phyloP scores from a whole-genome alignment of 2,329 filamentous ascomycete genomes.

The Lasiodiplodia sp. region DNA sequence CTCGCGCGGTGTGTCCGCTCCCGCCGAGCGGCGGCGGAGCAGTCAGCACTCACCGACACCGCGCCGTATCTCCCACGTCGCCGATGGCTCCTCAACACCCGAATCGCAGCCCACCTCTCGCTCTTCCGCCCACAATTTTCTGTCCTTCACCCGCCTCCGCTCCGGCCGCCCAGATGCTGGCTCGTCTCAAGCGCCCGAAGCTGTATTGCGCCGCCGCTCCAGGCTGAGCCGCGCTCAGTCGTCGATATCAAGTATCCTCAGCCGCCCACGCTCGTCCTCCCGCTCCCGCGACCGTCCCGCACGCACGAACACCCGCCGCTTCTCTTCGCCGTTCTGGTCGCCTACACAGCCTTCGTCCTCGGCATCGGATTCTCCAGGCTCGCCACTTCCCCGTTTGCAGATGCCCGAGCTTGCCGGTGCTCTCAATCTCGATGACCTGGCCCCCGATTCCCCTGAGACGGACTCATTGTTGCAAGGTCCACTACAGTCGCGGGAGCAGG shows the following conservation, averaged over 20 bases:
- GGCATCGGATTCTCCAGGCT: constrained; percentile 38
- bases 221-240: constrained; percentile 46
- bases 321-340: constrained; percentile 34
- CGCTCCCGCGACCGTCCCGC: constrained; percentile 26
- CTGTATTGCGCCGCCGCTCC: constrained; percentile 40
- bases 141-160: constrained; percentile 42
- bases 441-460: constrained; percentile 28
- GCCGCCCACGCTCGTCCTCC: constrained; percentile 26
- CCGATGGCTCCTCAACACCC: constrained; percentile 35
- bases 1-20: constrained; percentile 41
- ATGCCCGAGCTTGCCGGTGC: constrained; percentile 44
- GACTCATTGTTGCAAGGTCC: background rate
- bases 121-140: constrained; percentile 38
- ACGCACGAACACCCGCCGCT: constrained; percentile 35
- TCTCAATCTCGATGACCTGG: constrained; percentile 47
- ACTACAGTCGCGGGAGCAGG: constrained; percentile 1
- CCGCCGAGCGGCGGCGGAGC: constrained; percentile 32
- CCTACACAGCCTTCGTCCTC: constrained; percentile 33
- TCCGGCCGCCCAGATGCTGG: constrained; percentile 44
- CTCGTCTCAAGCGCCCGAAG: constrained; percentile 36
- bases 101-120: constrained; percentile 36
- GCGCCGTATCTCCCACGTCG: constrained; percentile 40
- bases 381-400: constrained; percentile 42
- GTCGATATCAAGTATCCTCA: constrained; percentile 43
- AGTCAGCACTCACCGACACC: constrained; percentile 38